Base-by-base conservation (phyloP, 2,329 filamentous ascomycete genomes). In the Aureobasidium mangrovei region DNA sequence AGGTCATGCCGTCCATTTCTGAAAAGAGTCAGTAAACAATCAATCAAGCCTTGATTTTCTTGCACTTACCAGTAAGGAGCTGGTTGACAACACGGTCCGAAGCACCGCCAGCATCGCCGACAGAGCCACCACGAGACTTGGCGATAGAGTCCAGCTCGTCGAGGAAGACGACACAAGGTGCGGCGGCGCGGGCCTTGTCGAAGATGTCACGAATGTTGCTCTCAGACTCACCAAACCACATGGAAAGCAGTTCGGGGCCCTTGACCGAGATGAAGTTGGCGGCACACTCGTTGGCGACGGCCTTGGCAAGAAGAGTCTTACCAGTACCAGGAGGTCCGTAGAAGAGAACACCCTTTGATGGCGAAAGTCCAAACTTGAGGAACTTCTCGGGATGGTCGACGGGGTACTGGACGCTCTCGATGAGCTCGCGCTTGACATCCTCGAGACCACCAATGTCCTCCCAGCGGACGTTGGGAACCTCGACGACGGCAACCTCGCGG, bases 221-320 rank as follows among this genome's bases (percentile, higher is more conserved):
- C 77, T 98, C 94, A 53, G 93, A 98, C 77, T 98, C 93, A 84
- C 93, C 93, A 69, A 98, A 98, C 93, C 93, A 98, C 93, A 98
- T 98, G 72, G 90, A 96, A 65, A 98, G 83, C 66, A 98, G 80
- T 73, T 98, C 93, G 56, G 93, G 94, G 58, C 93, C 93, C 83
- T 98, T 98, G 74, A 98, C 86, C 39, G 93, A 98, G 70, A 98
- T 97, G 77, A 98, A 98, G 79, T 98, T 98, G 80, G 93, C 93
- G 58, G 93, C 87, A 69, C 91, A 97, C 78, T 98, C 93, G 75
- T 97, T 98, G 75, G 93, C 93, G 62, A 98, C 93, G 64, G 93
- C 93, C 82, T 98, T 98, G 70, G 93, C 93, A 77, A 98, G 86
- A 78, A 98, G 83, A 59, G 93, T 98, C 82, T 98, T 98, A 95